Evolutionary conservation across 345 rosid species (phyloP).

Genomic region (Moricandia arvensis): DNA sequence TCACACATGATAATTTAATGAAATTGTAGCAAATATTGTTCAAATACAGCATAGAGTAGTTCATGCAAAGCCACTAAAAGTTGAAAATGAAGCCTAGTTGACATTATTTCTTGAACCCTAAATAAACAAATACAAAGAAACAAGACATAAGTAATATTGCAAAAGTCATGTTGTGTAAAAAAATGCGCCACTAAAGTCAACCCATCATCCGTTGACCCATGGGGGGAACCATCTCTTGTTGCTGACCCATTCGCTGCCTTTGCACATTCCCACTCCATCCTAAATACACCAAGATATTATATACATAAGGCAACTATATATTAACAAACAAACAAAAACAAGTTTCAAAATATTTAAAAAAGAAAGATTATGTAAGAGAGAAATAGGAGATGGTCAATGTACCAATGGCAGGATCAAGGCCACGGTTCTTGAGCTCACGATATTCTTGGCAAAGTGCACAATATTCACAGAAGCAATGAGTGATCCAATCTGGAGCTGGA

Average conservation of each 20-base stretch:
- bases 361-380: neutral
- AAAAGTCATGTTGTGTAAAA: neutral
- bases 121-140: neutral
- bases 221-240: constrained; percentile 38
- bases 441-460: constrained; percentile 59
- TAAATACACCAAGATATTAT: constrained; percentile 6
- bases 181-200: constrained; percentile 4
- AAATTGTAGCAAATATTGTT: neutral
- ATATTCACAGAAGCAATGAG: constrained; percentile 48
- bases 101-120: neutral
- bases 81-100: neutral
- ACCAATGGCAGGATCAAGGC: constrained; percentile 53
- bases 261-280: constrained; percentile 39
- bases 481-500: constrained; percentile 49
- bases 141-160: neutral
- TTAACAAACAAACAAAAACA: neutral
- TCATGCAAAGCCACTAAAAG: neutral
- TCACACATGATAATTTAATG: neutral
- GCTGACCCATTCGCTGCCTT: constrained; percentile 19
- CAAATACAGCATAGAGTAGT: neutral
- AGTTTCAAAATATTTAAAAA: neutral
- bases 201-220: constrained; percentile 42
- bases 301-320: neutral
- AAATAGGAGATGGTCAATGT: neutral
- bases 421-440: constrained; percentile 53